These are phyloP conservation scores for Lichtheimia ornata DNA, from an alignment of 371 early-diverging fungal species.

Conservation along the genomic window DNA sequence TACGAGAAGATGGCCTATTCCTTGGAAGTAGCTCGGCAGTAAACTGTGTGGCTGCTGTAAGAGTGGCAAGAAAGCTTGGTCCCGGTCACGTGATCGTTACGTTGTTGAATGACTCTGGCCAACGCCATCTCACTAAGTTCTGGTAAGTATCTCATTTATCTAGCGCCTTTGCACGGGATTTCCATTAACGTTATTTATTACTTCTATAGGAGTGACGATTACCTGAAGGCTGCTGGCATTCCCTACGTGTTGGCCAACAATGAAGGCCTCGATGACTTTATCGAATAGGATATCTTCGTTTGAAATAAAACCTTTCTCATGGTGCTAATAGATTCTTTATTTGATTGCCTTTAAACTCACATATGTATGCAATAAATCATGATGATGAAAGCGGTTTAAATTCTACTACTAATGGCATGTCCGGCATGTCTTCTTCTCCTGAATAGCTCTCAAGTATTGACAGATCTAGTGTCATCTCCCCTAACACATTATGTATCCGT, in stretches of 20 bases:
- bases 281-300: conserved; percentile 2
- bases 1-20: conserved; percentile 87
- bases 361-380: too few relatives aligned
- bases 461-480: not conserved
- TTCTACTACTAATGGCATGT: too few relatives aligned
- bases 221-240: conserved; percentile 34
- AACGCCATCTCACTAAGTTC: conserved; percentile 83
- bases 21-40: conserved; percentile 92
- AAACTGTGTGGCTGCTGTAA: conserved; percentile 88
- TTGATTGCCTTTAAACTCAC: too few relatives aligned
- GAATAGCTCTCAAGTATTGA: not conserved
- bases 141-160: conserved; percentile 53
- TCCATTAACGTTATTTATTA: not conserved
- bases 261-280: conserved; percentile 40
- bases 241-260: conserved; percentile 26
- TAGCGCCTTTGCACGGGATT: not conserved
- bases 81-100: conserved; percentile 86
- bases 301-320: too few relatives aligned
- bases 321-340: too few relatives aligned
- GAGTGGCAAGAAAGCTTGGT: conserved; percentile 69
- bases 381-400: too few relatives aligned
- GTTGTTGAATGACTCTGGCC: conserved; percentile 81
- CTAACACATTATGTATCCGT: not conserved
- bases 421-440: too few relatives aligned
- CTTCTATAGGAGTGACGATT: conserved; percentile 33